Base-by-base conservation (phyloP, 306 rosid genomes). In the Herpetospermum pedunculosum region DNA sequence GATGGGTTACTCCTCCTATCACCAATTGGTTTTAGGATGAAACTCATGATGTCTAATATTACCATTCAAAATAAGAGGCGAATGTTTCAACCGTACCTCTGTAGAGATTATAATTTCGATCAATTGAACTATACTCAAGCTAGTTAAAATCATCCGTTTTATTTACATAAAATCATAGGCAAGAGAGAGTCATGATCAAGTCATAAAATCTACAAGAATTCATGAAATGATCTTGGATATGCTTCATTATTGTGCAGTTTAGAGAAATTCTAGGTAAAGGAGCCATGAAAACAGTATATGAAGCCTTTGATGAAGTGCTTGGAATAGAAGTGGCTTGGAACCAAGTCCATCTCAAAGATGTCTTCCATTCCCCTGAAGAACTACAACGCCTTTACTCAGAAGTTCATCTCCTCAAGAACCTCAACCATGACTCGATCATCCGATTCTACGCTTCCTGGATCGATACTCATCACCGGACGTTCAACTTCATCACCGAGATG, bases 281-380 rank as follows among this genome's bases (percentile, higher is more conserved):
- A 79, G 98, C 98, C 12, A 83, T 86, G 93, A 93, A 93, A 77
- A 85, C 80, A 1, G 98, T 93, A 35, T 93, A 93, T 26, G 87
- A 76, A 46, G 97, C 86, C 52, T 90, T 93, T 75, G 98, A 93
- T 75, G 90, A 90, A 72, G 79, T 81, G 4, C 70, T 83, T 16
- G 98, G 93, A 48, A 84, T 89, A 46, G 98, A 93, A 81, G 98
- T 93, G 52, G 98, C 98, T 46, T 93, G 98, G 98, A 93, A 89
- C 78, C 97, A 87, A 81, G 88, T 90, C 73, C 80, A 86, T 55
- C 94, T 93, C 13, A 87, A 86, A 49, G 90, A 93, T 63, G 84
- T 84, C 8, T 86, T 80, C 47, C 87, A 89, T 73, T 88, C 93
- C 26, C 90, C 96, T 1, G 90, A 93, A 0, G 89, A 87, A 64